Percentiles rank a stretch among this genome's conserved stretches.
Evolutionary conservation across 768 basidiomycete species (phyloP).

Genomic region (Megacollybia marginata): DNA sequence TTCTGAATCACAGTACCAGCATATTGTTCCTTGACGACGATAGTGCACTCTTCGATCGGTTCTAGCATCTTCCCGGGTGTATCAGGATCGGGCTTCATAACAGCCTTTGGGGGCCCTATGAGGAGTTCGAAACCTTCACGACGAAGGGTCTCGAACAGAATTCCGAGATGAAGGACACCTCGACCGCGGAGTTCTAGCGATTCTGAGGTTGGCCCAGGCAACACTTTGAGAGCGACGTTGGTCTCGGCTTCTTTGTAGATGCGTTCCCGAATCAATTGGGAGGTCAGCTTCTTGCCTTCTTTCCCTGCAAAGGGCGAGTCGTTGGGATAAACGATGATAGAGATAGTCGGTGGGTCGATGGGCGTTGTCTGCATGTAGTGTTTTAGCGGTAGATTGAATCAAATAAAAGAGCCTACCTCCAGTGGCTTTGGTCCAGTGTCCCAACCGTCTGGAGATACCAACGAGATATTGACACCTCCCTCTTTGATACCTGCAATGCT

Average conservation of each 20-base stretch:
- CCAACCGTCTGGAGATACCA: slow-evolving; percentile 39
- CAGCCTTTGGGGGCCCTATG: slow-evolving; percentile 42
- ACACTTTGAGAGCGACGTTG: slow-evolving; percentile 42
- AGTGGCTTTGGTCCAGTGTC: slow-evolving; percentile 30
- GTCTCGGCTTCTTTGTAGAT: slow-evolving; percentile 44
- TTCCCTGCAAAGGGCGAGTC: slow-evolving; percentile 39
- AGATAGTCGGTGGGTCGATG: slow-evolving; percentile 45
- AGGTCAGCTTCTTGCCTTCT: slow-evolving; percentile 42
- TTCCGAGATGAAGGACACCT: slow-evolving; percentile 43
- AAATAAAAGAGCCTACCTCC: slow-evolving; percentile 20
- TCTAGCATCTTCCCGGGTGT: slow-evolving; percentile 29
- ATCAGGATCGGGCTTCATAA: slow-evolving; percentile 36
- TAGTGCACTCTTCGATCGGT: slow-evolving; percentile 39
- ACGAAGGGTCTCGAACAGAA: slow-evolving; percentile 41
- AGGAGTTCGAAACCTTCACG: slow-evolving; percentile 42
- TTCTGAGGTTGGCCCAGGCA: slow-evolving; percentile 43
- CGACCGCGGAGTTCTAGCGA: slow-evolving; percentile 41
- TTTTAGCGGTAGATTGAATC: not conserved
- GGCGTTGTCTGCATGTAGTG: slow-evolving; percentile 26
- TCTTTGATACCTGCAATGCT: slow-evolving; percentile 41
- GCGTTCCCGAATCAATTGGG: slow-evolving; percentile 39
- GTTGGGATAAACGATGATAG: slow-evolving; percentile 38
- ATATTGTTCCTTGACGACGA: slow-evolving; percentile 39
- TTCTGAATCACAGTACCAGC: slow-evolving; percentile 42
- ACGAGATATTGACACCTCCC: slow-evolving; percentile 38